Evolutionary conservation across 306 rosid genomes (phyloP), one percentile per base, ranked within the genome.

Genomic region (Dalbergia cochinchinensis): DNA sequence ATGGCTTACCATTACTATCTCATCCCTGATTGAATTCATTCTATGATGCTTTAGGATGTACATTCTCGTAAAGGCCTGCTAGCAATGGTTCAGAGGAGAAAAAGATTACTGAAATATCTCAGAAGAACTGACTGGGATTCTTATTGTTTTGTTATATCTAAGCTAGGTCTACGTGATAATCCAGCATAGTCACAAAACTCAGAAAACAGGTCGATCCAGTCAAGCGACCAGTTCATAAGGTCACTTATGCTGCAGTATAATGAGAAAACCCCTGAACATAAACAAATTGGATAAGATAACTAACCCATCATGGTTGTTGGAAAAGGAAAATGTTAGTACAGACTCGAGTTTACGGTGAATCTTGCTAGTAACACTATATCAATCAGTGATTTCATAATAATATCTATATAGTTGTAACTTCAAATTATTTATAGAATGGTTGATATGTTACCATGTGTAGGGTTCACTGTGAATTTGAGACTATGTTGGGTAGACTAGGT

Each of bases 91-190:
- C 92, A 92, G 85, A 82, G 41, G 83, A 88, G 97, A 86, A 94
- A 91, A 84, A 91, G 78, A 84, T 76, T 94, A 65, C 78, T 94
- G 86, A 91, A 91, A 82, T 94, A 92, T 71, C 97, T 92, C 59
- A 89, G 97, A 84, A 87, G 91, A 90, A 91, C 95, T 26, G 99
- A 94, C 86, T 94, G 95, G 97, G 95, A 92, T 37, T 94, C 99
- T 11, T 92, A 91, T 84, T 90, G 95, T 80, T 85, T 92, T n/a
- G 92, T 92, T 61, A 90, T 94, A 67, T 85, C 87, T 60, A 91
- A 85, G 84, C 89, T 94, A 41, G 95, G 95, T 73, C 90, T 94
- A 37, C 92, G 97, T 51, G 99, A 94, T 91, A 91, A 91, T 77
- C 93, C 97, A 16, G 92, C 11, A 83, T 59, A 58, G n/a, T 66